phyloP scores from a whole-genome alignment of 2,329 filamentous ascomycete species.

The Trichoderma oligosporum region DNA sequence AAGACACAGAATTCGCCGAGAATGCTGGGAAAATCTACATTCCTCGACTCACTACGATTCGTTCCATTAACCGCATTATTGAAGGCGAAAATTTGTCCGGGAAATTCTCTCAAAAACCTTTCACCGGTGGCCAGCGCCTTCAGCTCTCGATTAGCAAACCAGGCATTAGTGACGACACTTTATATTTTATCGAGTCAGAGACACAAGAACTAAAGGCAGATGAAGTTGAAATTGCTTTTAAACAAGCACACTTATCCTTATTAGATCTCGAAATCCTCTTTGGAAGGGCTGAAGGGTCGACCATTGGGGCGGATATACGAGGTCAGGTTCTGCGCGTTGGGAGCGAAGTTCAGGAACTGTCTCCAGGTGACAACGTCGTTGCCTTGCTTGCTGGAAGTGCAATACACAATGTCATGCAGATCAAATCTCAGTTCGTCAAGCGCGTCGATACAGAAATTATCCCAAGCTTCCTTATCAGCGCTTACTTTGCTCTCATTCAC shows the following conservation, averaged over 20 bases:
- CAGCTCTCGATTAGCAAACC: conserved; percentile 28
- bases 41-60: conserved; percentile 43
- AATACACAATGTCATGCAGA: conserved; percentile 33
- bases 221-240: conserved; percentile 42
- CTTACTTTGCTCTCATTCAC: conserved; percentile 40
- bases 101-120: conserved; percentile 21
- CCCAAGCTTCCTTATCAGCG: conserved; percentile 40
- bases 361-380: conserved; percentile 40
- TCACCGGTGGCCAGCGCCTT: conserved; percentile 21
- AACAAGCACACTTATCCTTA: conserved; percentile 34
- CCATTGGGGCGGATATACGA: conserved; percentile 40
- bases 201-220: conserved; percentile 26
- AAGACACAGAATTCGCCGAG: conserved; percentile 45
- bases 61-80: conserved; percentile 42
- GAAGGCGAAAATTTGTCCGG: conserved; percentile 31
- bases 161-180: conserved; percentile 26
- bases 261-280: conserved; percentile 37
- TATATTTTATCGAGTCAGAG: conserved; percentile 27
- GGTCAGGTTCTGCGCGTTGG: conserved; percentile 39
- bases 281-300: conserved; percentile 31
- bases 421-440: conserved; percentile 38
- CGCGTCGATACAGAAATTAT: conserved; percentile 28
- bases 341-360: conserved; percentile 30
- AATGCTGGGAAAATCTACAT: conserved; percentile 38
- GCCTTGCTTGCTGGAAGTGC: conserved; percentile 37